Base-by-base conservation (phyloP, 208 protist species). In the Polymyxa betae region DNA sequence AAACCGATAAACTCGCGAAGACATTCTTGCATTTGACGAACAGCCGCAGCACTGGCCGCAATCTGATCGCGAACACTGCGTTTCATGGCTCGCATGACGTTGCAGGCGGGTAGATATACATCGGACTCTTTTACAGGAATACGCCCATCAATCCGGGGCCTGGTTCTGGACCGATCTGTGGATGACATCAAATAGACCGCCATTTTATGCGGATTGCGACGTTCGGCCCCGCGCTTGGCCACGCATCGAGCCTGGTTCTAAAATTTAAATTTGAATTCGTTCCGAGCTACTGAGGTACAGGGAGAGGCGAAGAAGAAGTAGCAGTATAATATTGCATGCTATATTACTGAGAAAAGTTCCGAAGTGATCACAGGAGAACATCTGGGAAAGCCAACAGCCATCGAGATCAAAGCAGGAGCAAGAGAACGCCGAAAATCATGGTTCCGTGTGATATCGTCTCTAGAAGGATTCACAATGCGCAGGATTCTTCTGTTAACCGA, bases 1-100 rank as follows among this genome's bases (percentile, higher is more conserved):
- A 82, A 82, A 12, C 16, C 72, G 72, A 82, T 82, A 43, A 82
- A 82, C 72, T 82, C 72, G 16, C 72, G 5, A 20, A 82, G 35
- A 43, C 72, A 82, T n/a, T 40, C 12, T 43, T 82, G 72, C 35
- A 82, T 43, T 5, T 45, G n/a, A 20, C 40, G 72, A 16, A 45
- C 40, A 35, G 72, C 72, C 16, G n/a, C 72, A 5, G n/a, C 40
- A n/a, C 35, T 45, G 35, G 40, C 72, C 5, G 40, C 35, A n/a
- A 12, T 16, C 5, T 35, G 5, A 35, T 5, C n/a, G 16, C 16
- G 72, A 20, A 82, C 5, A 5, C 16, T 16, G 5, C 35, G 40
- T 43, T 43, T 35, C 16, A 82, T 82, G 72, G 35, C 72, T 5
- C 72, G 72, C 35, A 45, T 82, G 35, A 82, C 72, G n/a, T 82